Evolutionary conservation across 2,329 filamentous ascomycete genomes (phyloP).

Genomic region (Aschersonia sp.): DNA sequence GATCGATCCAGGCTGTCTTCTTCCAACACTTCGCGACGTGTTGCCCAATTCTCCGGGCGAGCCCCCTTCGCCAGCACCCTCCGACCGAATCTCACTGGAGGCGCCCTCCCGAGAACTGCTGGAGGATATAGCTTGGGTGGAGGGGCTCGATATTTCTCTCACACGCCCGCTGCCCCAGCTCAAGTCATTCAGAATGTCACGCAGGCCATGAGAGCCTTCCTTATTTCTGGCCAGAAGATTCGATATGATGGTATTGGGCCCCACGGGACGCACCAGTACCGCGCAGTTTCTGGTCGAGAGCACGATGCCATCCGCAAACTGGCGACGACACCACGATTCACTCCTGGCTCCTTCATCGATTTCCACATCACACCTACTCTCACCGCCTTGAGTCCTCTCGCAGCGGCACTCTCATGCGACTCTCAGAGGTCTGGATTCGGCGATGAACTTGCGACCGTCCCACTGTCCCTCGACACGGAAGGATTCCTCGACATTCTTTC

Average conservation of each 20-base stretch:
- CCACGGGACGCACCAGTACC: slow-evolving; percentile 66
- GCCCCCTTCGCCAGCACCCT: slow-evolving; percentile 81
- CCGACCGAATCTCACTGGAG: slow-evolving; percentile 82
- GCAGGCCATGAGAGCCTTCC: slow-evolving; percentile 79
- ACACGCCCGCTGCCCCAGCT: slow-evolving; percentile 69
- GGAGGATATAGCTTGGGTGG: slow-evolving; percentile 73
- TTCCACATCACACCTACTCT: slow-evolving; percentile 81
- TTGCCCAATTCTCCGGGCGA: slow-evolving; percentile 52
- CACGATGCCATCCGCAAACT: slow-evolving; percentile 58
- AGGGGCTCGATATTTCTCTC: slow-evolving; percentile 77
- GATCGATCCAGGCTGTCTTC: slow-evolving; percentile 34
- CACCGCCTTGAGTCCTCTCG: slow-evolving; percentile 68
- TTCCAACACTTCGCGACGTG: slow-evolving; percentile 32
- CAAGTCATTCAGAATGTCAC: slow-evolving; percentile 95
- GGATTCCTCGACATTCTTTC: slow-evolving; percentile 76
- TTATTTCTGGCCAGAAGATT: slow-evolving; percentile 77
- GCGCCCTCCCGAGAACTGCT: slow-evolving; percentile 67
- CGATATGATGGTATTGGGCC: slow-evolving; percentile 68
- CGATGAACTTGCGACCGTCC: slow-evolving; percentile 22
- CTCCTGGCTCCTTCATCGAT: slow-evolving; percentile 71
- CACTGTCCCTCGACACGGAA: slow-evolving; percentile 60
- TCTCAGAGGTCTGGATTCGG: slow-evolving; percentile 28
- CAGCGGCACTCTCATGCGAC: slow-evolving; percentile 34
- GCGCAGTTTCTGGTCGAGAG: slow-evolving; percentile 58
- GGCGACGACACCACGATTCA: slow-evolving; percentile 33